A percentile compares a stretch with the other conserved stretches of the same genome.
phyloP scores from a whole-genome alignment of 495 filamentous ascomycete species.

The Rhizodiscina lignyota region DNA sequence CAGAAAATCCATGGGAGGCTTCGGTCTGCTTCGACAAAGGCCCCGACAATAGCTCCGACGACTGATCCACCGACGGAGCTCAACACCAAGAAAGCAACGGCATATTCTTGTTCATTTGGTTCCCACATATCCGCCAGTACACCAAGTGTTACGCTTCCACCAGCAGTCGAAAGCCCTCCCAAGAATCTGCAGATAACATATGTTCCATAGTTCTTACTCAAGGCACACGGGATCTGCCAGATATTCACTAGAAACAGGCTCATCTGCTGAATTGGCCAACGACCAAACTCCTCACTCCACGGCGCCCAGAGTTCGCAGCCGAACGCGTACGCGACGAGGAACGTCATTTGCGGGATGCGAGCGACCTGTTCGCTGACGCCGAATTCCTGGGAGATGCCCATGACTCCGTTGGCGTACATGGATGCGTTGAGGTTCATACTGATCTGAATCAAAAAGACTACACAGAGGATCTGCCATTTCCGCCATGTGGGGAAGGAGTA shows the following conservation, averaged over 20 bases:
- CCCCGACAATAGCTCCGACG: slow-evolving; percentile 43
- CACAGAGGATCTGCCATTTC: slow-evolving; percentile 45
- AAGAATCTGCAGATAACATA: slow-evolving; percentile 40
- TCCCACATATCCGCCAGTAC: slow-evolving; percentile 49
- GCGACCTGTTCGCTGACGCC: slow-evolving; percentile 11
- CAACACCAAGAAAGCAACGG: slow-evolving; percentile 44
- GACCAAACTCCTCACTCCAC: slow-evolving; percentile 47
- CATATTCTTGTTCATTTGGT: slow-evolving; percentile 41
- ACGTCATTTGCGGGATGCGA: slow-evolving; percentile 28
- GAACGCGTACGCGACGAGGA: slow-evolving; percentile 45
- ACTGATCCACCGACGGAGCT: slow-evolving; percentile 47
- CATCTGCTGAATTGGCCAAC: slow-evolving; percentile 36
- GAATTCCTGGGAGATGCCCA: slow-evolving; percentile 28
- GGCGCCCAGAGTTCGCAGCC: slow-evolving; percentile 53
- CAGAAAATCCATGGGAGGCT: slow-evolving; percentile 40
- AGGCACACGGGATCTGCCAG: slow-evolving; percentile 36
- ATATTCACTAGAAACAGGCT: slow-evolving; percentile 42
- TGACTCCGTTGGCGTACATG: slow-evolving; percentile 36
- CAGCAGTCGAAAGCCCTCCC: slow-evolving; percentile 42
- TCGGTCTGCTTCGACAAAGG: slow-evolving; percentile 35
- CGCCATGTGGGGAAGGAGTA: slow-evolving; percentile 31
- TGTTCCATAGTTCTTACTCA: slow-evolving; percentile 35
- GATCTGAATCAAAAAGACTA: slow-evolving; percentile 41
- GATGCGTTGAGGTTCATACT: slow-evolving; percentile 44
- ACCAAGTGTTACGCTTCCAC: slow-evolving; percentile 47